Base-by-base conservation (phyloP, 768 basidiomycete genomes). In the Leucosporidium creatinivorum region DNA sequence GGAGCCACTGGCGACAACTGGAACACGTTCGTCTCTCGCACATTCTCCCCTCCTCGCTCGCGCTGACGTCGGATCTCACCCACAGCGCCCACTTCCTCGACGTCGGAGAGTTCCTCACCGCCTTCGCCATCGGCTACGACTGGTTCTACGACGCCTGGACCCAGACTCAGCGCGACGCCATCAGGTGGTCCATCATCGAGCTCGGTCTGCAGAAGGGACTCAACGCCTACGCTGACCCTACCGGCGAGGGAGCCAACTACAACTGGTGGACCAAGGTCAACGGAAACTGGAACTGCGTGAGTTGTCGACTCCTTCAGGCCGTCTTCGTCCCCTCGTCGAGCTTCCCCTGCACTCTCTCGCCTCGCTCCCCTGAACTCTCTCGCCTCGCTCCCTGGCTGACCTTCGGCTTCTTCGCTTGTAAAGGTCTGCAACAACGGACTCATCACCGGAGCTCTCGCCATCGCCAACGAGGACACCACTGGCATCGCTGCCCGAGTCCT, bases 221-320 rank as follows among this genome's bases (percentile, higher is more conserved):
- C 25, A 66, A 68, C 31, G 70, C 66, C 12, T 71, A 66, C 61
- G 61, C 62, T 23, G 48, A 65, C 44, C 36, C 58, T 15, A 23
- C 13, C 26, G 57, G 56, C n/a, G 58, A 30, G 3, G 58, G 57
- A 0, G 58, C 58, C 2, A 55, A 57, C 47, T 73, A 74, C 62
- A n/a, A 33, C 30, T 76, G 75, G 75, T 75, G 74, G 74, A 44
- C 60, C 18, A 52, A 31, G 1, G 69, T 62, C 19, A 67, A 73
- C 62, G 94, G 94, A 25, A 99, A 98, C 82, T 99, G 96, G 96
- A 99, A 99, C 78, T 97, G 94, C 77, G 80, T 81, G 31, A 52
- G 65, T 52, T 33, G 19, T 18, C 2, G 21, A 33, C 28, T n/a
- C 1, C 52, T 1, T 21, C 50, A n/a, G n/a, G n/a, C n/a, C n/a